phyloP scores from a whole-genome alignment of 495 filamentous ascomycete genomes.

The Penicillium pulvis region DNA sequence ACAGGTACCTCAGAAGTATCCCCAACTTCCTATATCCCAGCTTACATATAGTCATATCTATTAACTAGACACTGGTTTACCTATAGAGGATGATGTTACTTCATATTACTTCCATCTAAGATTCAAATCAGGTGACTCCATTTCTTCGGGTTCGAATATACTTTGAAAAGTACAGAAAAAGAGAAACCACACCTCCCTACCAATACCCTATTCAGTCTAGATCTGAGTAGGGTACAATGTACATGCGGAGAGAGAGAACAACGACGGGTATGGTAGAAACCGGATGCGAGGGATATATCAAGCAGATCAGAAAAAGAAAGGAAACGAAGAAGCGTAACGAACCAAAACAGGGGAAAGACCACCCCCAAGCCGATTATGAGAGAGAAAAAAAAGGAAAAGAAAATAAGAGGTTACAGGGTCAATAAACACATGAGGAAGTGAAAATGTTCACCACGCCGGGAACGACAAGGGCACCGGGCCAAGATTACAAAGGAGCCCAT shows the following conservation, averaged over 20 bases:
- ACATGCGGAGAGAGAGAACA: constrained; percentile 11
- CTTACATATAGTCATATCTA: background rate
- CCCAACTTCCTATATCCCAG: background rate
- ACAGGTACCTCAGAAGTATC: background rate
- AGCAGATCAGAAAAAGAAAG: constrained; percentile 16
- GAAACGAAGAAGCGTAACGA: constrained; percentile 5
- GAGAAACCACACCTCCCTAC: constrained; percentile 4
- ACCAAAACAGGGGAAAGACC: constrained; percentile 13
- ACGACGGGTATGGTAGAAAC: constrained; percentile 20
- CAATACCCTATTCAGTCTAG: background rate
- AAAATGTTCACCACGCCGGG: constrained; percentile 33
- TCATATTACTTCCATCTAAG: too few species aligned
- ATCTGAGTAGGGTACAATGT: constrained; percentile 12
- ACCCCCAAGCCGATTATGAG: constrained; percentile 18
- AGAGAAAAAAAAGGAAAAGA: background rate
- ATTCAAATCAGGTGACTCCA: constrained; percentile 6
- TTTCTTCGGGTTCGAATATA: constrained; percentile 7
- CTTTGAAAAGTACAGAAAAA: constrained; percentile 7
- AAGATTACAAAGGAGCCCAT: constrained; percentile 14
- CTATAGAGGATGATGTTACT: too few species aligned
- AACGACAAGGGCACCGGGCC: constrained; percentile 21
- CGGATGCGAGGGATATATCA: constrained; percentile 34
- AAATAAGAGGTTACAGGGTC: constrained; percentile 13
- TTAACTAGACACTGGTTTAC: too few species aligned
- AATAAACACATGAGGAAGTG: constrained; percentile 31